Evolutionary conservation across 1,284 basidiomycete genomes (phyloP).

Genomic region (Cerrena zonata): DNA sequence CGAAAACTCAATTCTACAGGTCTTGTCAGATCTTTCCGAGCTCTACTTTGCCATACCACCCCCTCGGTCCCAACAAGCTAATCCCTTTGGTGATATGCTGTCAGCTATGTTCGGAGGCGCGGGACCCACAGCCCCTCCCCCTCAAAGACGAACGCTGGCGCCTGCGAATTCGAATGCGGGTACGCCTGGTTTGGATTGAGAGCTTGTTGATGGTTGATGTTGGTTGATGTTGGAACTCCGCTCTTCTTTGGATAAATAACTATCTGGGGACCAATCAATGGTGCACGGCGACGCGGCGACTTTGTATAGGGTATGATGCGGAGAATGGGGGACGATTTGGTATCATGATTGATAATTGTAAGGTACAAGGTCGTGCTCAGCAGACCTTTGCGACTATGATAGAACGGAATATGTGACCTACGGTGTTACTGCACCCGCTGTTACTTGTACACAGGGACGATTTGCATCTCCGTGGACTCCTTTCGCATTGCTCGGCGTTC

Average conservation of each 20-base stretch:
- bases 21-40: slow-evolving; percentile 50
- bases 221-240: too few species aligned
- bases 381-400: not conserved
- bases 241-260: too few species aligned
- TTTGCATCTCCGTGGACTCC: not conserved
- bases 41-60: slow-evolving; percentile 80
- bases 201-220: not conserved
- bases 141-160: slow-evolving; percentile 38
- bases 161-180: slow-evolving; percentile 28
- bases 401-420: not conserved
- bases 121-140: slow-evolving; percentile 17
- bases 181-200: slow-evolving; percentile 35
- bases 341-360: not conserved
- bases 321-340: not conserved
- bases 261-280: too few species aligned
- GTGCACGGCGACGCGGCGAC: too few species aligned
- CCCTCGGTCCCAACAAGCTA: slow-evolving; percentile 62
- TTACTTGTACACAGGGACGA: not conserved
- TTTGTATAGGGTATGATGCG: not conserved
- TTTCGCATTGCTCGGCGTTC: not conserved
- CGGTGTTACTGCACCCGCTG: not conserved
- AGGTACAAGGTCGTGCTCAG: not conserved
- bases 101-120: slow-evolving; percentile 73
- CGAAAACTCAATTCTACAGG: slow-evolving; percentile 17
- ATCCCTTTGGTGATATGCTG: slow-evolving; percentile 79